Base-by-base conservation (phyloP, 2,329 filamentous ascomycete genomes). In the Aphanoascus verrucosus region DNA sequence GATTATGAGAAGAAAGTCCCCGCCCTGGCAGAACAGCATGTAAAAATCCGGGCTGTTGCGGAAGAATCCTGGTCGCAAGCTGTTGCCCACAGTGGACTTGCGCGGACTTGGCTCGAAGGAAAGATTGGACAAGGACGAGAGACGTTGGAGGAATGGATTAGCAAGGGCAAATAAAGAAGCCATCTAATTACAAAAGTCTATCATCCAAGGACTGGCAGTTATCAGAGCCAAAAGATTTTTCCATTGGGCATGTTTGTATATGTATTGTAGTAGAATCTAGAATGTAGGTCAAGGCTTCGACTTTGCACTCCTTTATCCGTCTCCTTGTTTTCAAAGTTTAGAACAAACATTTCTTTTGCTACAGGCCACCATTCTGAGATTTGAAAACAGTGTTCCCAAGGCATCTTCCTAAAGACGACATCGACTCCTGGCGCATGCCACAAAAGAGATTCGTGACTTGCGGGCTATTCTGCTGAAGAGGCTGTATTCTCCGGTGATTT, bases 1-100 rank as follows among this genome's bases (percentile, higher is more conserved):
- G 83, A 81, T 67, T 98, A 93, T 69, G 93, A 98, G 82, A 81
- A 94, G 78, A 82, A 79, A 64, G 86, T 90, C 66, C 93, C 93
- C 3, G 85, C 79, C 15, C 69, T 98, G 52, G 85, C 88, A 15
- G 84, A 95, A 62, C 81, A 86, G 54, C 93, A 98, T 72, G 62
- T 91, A 57, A 74, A 78, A 64, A 75, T 86, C 50, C 82, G 84
- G 57, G 81, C 87, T 63, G 77, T 82, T 44, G 76, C 90, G 57
- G 75, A 80, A 67, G 77, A 83, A 66, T 83, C 85, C 55, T 81
- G 83, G 74, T 76, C 80, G 68, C 87, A 88, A 57, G 86, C 86
- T 52, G 82, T 82, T 69, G 80, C 84, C 53, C 87, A 94, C 71
- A 81, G 80, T 46, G 76, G 84, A 61, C 78, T 88, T 67, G 82